phyloP scores from a whole-genome alignment of 306 rosid genomes.

The Quercus parvula region DNA sequence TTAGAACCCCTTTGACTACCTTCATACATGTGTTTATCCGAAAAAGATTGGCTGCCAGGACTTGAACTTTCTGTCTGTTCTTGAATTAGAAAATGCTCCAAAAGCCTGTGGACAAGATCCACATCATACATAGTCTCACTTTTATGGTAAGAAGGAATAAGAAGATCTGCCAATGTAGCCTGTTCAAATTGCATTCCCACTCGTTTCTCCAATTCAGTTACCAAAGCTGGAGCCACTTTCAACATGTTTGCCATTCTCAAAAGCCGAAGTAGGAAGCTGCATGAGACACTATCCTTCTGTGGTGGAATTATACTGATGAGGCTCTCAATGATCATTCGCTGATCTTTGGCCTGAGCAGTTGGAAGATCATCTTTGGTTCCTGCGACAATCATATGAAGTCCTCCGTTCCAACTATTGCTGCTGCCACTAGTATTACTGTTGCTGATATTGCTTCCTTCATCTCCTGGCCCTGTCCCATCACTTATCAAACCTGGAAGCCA shows the following conservation, averaged over 20 bases:
- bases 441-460: constrained; percentile 57
- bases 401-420: constrained; percentile 62
- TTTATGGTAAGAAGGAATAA: constrained; percentile 69
- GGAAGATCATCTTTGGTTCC: constrained; percentile 58
- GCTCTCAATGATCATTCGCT: constrained; percentile 87
- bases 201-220: constrained; percentile 88
- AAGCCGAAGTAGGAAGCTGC: constrained; percentile 91
- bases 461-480: constrained; percentile 34
- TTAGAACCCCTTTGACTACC: constrained; percentile 36
- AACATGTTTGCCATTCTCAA: constrained; percentile 85
- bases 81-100: constrained; percentile 94
- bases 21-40: constrained; percentile 55
- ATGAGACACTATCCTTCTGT: constrained; percentile 87
- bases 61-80: constrained; percentile 81
- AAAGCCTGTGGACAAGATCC: constrained; percentile 87
- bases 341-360: constrained; percentile 65
- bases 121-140: constrained; percentile 82
- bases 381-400: constrained; percentile 78
- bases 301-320: constrained; percentile 95
- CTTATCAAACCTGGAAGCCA: constrained; percentile 76
- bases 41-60: constrained; percentile 56
- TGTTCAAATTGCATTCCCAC: constrained; percentile 99
- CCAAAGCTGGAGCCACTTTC: constrained; percentile 87
- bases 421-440: constrained; percentile 40
- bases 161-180: constrained; percentile 76